Evolutionary conservation across 371 early-diverging fungal species (phyloP), one percentile per base, ranked within the genome.

Genomic region (Mucor plumbeus): DNA sequence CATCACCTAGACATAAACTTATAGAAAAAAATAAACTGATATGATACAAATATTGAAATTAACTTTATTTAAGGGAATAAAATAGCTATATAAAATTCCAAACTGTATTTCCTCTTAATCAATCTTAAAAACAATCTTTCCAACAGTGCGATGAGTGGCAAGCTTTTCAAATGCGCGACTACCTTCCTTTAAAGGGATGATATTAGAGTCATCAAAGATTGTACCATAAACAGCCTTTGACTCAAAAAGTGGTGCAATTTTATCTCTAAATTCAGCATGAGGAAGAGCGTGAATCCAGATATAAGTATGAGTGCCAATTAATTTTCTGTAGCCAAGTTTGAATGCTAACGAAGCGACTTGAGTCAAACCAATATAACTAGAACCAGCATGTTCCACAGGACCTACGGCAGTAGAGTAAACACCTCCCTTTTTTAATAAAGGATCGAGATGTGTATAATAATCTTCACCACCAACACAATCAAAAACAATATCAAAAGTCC

Each of bases 381-480:
- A 67, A 1, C 74, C 74, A 47, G 44, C 14, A 39, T 74, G 58
- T n/a, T 64, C 35, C 17, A 75, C 33, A 9, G 81, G 78, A 11
- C 86, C 85, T 5, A 79, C 85, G 2, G 87, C 79, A 13, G 85
- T 78, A 7, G 68, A 57, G 38, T 75, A 87, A 7, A 75, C 61
- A 33, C 84, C 83, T 14, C 63, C 67, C 67, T 71, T 73, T 3
- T 47, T 63, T 5, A 85, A 64, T 4, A 81, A 62, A 31, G 68
- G 70, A 14, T 57, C 62, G 8, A 83, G 48, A 7, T 73, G 35
- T 2, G 67, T 69, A 40, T 77, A 85, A 40, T 85, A 85, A 0
- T 74, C 71, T 15, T 86, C 85, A 6, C 85, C 85, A 33, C 86
- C 88, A 31, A 87, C 86, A 34, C 76, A 74, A 61, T 87, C 88